phyloP scores from a whole-genome alignment of 495 filamentous ascomycete genomes.

The Thermochaetoides thermophila region DNA sequence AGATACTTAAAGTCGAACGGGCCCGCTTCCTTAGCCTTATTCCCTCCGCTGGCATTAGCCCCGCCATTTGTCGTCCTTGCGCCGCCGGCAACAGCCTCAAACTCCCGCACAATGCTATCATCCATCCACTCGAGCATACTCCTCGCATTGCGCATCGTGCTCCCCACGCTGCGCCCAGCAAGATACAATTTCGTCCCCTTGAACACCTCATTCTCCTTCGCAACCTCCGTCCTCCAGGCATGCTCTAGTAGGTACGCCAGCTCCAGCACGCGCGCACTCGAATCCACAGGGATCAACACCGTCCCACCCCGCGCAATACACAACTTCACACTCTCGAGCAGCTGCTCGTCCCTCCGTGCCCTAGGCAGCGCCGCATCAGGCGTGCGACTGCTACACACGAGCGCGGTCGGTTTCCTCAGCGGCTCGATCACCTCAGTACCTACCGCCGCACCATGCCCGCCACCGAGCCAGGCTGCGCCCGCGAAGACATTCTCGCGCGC shows the following conservation, averaged over 20 bases:
- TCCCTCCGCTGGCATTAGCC: slow-evolving; percentile 19
- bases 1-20: slow-evolving; percentile 88
- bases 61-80: slow-evolving; percentile 31
- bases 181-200: slow-evolving; percentile 62
- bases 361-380: slow-evolving; percentile 52
- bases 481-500: slow-evolving; percentile 82
- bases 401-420: slow-evolving; percentile 77
- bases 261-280: slow-evolving; percentile 86
- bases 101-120: slow-evolving; percentile 77
- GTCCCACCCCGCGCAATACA: slow-evolving; percentile 68
- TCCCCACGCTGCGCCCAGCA: slow-evolving; percentile 62
- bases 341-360: slow-evolving; percentile 67
- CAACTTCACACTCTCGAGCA: slow-evolving; percentile 69
- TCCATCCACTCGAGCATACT: slow-evolving; percentile 99
- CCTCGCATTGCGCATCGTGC: slow-evolving; percentile 72
- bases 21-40: slow-evolving; percentile 37
- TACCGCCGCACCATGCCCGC: slow-evolving; percentile 46
- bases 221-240: slow-evolving; percentile 56
- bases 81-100: slow-evolving; percentile 57
- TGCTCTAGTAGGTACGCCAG: slow-evolving; percentile 84
- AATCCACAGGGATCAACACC: slow-evolving; percentile 91
- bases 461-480: slow-evolving; percentile 85
- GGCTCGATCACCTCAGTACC: slow-evolving; percentile 88
- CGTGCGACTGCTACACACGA: slow-evolving; percentile 79
- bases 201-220: slow-evolving; percentile 46